Percentiles rank a stretch among this genome's conserved stretches.
Evolutionary conservation across 139 green algal species (phyloP).

Genomic region (Chlamydomonas incerta): DNA sequence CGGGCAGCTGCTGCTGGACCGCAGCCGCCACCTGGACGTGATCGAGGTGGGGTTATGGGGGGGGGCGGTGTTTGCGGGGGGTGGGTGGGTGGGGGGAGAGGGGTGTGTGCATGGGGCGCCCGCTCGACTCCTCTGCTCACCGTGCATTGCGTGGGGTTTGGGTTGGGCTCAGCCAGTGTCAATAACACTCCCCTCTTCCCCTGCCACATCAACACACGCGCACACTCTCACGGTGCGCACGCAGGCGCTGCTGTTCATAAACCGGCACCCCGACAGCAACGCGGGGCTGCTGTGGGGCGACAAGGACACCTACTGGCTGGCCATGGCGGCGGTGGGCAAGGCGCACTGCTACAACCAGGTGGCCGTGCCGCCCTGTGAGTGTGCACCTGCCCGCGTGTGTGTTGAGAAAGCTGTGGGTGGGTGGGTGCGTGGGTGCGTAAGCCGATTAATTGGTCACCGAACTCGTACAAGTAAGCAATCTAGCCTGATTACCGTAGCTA

Average conservation of each 20-base stretch:
- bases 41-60: slow-evolving; percentile 50
- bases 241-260: slow-evolving; percentile 18
- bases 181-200: no score
- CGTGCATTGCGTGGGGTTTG: no score
- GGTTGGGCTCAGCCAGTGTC: no score
- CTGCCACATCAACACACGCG: no score
- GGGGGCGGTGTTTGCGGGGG: neutral
- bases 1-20: slow-evolving; percentile 68
- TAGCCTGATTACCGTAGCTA: no score
- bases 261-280: slow-evolving; percentile 15
- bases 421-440: no score
- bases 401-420: no score
- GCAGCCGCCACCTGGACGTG: slow-evolving; percentile 59
- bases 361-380: slow-evolving; percentile 48
- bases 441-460: no score
- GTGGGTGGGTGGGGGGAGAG: neutral
- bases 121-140: no score
- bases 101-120: neutral
- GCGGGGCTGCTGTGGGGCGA: slow-evolving; percentile 43
- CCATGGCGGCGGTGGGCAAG: slow-evolving; percentile 64
- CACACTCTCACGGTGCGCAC: no score
- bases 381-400: no score
- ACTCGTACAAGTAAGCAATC: no score
- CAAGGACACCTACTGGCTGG: slow-evolving; percentile 69
- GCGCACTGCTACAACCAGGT: slow-evolving; percentile 56